Evolutionary conservation across 2,329 filamentous ascomycete genomes (phyloP).

Genomic region (Pseudopithomyces maydicus): DNA sequence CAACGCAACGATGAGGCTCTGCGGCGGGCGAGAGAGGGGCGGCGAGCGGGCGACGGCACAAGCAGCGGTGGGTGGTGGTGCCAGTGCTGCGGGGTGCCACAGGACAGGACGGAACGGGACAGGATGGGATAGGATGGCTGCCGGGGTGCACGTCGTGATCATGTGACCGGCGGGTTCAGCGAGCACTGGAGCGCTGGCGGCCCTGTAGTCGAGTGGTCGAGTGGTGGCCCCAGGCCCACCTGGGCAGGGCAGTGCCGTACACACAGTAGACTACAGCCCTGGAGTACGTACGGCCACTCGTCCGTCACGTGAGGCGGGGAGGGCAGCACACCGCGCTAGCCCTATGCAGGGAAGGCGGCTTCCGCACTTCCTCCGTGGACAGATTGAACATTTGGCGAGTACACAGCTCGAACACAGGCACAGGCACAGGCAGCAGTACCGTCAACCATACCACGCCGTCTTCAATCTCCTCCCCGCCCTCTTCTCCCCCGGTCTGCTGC

Average conservation of each 20-base stretch:
- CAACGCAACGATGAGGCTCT: constrained; percentile 10
- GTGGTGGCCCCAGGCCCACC: too few relatives aligned
- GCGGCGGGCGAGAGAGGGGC: background rate
- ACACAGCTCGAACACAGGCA: constrained; percentile 33
- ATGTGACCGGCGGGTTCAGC: background rate
- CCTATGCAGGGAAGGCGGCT: constrained; percentile 1
- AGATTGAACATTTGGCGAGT: constrained; percentile 44
- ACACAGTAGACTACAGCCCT: too few relatives aligned
- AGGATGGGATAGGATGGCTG: too few relatives aligned
- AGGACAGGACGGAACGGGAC: background rate
- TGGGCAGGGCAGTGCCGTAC: too few relatives aligned
- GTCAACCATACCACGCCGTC: constrained; percentile 21
- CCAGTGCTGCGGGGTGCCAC: too few relatives aligned
- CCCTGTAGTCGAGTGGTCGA: too few relatives aligned
- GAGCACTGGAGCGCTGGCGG: too few relatives aligned
- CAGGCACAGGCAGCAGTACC: constrained; percentile 32
- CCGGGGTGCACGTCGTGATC: background rate
- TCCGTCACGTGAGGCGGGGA: constrained; percentile 19
- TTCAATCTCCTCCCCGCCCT: constrained; percentile 21
- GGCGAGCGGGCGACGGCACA: background rate
- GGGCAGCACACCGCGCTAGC: background rate
- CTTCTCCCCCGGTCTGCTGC: constrained; percentile 13
- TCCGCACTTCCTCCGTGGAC: constrained; percentile 29
- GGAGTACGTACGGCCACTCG: too few relatives aligned
- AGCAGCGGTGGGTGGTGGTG: too few relatives aligned